Conservation (phyloP, 1,284 basidiomycete species). For the Porogramme epimiltina region DNA sequence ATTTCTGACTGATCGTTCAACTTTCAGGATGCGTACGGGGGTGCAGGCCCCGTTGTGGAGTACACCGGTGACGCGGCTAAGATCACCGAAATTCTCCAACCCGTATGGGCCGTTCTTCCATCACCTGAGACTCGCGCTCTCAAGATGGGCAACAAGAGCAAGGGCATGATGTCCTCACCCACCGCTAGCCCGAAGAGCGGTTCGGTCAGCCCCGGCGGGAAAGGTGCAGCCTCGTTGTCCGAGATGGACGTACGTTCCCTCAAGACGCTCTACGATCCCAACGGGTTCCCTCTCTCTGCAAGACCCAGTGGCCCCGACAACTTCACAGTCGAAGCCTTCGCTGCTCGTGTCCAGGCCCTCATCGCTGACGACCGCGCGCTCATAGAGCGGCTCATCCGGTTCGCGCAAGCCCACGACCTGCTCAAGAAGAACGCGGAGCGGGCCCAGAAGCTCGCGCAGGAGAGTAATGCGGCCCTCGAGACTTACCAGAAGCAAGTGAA, state of each 20-base stretch:
- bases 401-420: conserved; percentile 84
- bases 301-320: conserved; percentile 17
- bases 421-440: conserved; percentile 89
- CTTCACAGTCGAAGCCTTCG: conserved; percentile 76
- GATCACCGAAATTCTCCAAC: conserved; percentile 65
- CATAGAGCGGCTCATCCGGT: conserved; percentile 80
- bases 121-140: conserved; percentile 74
- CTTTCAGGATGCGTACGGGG: conserved; percentile 19
- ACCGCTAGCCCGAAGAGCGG: conserved; percentile 32
- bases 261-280: conserved; percentile 67
- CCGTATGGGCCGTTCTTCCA: conserved; percentile 81
- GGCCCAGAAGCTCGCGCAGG: conserved; percentile 86
- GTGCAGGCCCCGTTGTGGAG: conserved; percentile 35
- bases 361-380: conserved; percentile 80
- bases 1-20: neutral
- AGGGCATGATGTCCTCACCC: conserved; percentile 36
- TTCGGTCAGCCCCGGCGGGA: neutral
- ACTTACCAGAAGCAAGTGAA: conserved; percentile 88
- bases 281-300: conserved; percentile 38
- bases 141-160: conserved; percentile 53
- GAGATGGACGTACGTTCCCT: conserved; percentile 80
- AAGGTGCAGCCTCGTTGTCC: conserved; percentile 56
- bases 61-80: conserved; percentile 55
- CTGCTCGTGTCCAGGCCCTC: conserved; percentile 74
- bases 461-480: conserved; percentile 75